phyloP scores from a whole-genome alignment of 1,284 basidiomycete species.

The Termitomyces sp. region DNA sequence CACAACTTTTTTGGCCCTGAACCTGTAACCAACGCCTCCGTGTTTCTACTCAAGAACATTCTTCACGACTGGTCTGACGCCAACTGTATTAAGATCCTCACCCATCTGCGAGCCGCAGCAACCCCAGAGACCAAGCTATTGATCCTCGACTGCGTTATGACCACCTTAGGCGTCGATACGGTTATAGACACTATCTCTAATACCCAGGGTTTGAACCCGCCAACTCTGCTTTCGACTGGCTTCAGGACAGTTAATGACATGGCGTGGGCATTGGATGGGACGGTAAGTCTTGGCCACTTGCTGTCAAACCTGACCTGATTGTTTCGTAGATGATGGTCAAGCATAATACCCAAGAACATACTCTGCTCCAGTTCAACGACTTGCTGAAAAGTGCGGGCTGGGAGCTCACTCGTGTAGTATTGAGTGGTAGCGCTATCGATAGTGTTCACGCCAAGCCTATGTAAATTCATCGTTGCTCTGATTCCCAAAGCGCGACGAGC shows the following conservation, averaged over 20 bases:
- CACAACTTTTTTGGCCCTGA: conserved; percentile 33
- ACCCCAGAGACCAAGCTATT: conserved; percentile 3
- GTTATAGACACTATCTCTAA: conserved; percentile 2
- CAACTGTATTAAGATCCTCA: conserved; percentile 7
- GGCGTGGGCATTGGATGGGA: conserved; percentile 6
- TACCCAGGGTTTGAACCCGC: conserved; percentile 3
- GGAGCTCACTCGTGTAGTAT: conserved; percentile 5
- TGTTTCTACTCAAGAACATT: conserved; percentile 10
- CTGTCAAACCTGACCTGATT: not conserved
- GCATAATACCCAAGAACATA: conserved; percentile 10
- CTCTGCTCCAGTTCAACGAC: conserved; percentile 5
- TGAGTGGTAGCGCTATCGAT: conserved; percentile 9
- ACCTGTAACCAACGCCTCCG: conserved; percentile 15
- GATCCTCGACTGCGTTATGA: conserved; percentile 9
- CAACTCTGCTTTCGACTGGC: conserved; percentile 5
- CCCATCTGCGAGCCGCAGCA: conserved; percentile 2
- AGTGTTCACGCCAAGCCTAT: conserved; percentile 11
- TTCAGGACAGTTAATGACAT: conserved; percentile 7
- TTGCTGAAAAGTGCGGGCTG: conserved; percentile 5
- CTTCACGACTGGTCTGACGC: conserved; percentile 14
- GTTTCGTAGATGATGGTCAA: conserved; percentile 6
- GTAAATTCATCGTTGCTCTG: not conserved
- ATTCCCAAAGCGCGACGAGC: no score
- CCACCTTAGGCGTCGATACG: conserved; percentile 1
- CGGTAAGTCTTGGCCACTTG: conserved; percentile 1